Evolutionary conservation across 2,329 filamentous ascomycete genomes (phyloP).

Genomic region (Neophaeococcomyces mojaviensis): DNA sequence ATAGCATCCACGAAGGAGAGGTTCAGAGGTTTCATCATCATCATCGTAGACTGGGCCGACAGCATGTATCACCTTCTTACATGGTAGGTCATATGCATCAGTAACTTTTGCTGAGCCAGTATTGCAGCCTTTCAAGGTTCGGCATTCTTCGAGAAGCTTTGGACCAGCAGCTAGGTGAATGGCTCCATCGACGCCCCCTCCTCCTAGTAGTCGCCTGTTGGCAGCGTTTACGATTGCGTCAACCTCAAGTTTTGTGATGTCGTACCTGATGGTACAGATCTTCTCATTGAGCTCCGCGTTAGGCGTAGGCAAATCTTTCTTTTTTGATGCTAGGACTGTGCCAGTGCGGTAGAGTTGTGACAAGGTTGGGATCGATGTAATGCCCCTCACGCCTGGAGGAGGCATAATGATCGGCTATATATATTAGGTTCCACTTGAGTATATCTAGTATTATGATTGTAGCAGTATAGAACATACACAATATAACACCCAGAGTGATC

Average conservation of each 20-base stretch:
- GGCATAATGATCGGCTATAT: too few relatives aligned
- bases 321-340: slow-evolving; percentile 34
- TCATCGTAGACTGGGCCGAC: slow-evolving; percentile 72
- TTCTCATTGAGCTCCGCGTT: slow-evolving; percentile 59
- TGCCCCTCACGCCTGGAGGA: neutral
- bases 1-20: slow-evolving; percentile 60
- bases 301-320: slow-evolving; percentile 25
- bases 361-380: slow-evolving; percentile 31
- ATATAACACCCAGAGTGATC: too few relatives aligned
- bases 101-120: slow-evolving; percentile 83
- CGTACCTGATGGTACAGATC: slow-evolving; percentile 62
- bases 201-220: slow-evolving; percentile 68
- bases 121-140: slow-evolving; percentile 60
- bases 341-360: slow-evolving; percentile 57
- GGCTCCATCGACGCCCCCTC: slow-evolving; percentile 83
- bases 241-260: slow-evolving; percentile 72
- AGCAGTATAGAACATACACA: too few relatives aligned
- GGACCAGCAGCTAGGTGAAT: slow-evolving; percentile 79
- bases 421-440: too few relatives aligned
- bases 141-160: slow-evolving; percentile 62
- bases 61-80: slow-evolving; percentile 75
- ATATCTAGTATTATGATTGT: too few relatives aligned
- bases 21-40: slow-evolving; percentile 28
- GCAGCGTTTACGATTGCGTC: slow-evolving; percentile 92
- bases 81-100: slow-evolving; percentile 65